These are phyloP conservation scores for Cordyceps tenuipes DNA, from an alignment of 2,329 filamentous ascomycete species.

Conservation along the genomic window DNA sequence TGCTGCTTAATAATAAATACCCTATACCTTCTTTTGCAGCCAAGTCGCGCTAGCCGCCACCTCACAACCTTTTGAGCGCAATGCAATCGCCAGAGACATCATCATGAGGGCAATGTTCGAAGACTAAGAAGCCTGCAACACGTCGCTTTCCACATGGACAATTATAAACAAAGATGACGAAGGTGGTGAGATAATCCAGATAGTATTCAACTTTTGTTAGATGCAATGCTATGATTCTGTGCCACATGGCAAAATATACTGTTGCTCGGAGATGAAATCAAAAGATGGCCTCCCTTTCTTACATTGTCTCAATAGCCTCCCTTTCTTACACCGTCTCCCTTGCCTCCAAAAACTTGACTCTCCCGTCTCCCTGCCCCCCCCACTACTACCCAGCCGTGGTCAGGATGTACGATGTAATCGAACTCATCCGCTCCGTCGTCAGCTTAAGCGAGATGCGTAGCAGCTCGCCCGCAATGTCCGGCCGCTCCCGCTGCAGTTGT, in stretches of 20 bases:
- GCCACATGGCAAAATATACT: background rate
- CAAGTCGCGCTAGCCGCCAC: background rate
- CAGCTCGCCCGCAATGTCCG: slow-evolving; percentile 74
- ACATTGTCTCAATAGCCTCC: too few species aligned
- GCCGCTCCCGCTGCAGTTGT: slow-evolving; percentile 60
- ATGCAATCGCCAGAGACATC: slow-evolving; percentile 16
- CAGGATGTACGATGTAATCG: slow-evolving; percentile 50
- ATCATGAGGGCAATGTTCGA: slow-evolving; percentile 15
- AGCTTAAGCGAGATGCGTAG: slow-evolving; percentile 83
- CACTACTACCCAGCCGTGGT: slow-evolving; percentile 39
- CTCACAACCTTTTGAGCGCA: slow-evolving; percentile 11
- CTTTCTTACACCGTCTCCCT: too few species aligned
- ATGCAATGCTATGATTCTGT: background rate
- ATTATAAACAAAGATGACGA: background rate
- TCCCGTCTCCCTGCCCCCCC: too few species aligned
- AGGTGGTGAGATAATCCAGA: background rate
- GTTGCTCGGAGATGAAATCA: background rate
- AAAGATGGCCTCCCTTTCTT: background rate
- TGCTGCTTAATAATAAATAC: slow-evolving; percentile 2
- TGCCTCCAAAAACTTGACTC: background rate
- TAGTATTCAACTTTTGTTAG: background rate
- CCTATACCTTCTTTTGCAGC: background rate
- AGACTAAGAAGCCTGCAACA: slow-evolving; percentile 13
- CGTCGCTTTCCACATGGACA: too few species aligned
- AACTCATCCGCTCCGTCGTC: slow-evolving; percentile 83